Base-by-base conservation (phyloP, 1,139 yeast genomes). In the Taiozyma sp. region DNA sequence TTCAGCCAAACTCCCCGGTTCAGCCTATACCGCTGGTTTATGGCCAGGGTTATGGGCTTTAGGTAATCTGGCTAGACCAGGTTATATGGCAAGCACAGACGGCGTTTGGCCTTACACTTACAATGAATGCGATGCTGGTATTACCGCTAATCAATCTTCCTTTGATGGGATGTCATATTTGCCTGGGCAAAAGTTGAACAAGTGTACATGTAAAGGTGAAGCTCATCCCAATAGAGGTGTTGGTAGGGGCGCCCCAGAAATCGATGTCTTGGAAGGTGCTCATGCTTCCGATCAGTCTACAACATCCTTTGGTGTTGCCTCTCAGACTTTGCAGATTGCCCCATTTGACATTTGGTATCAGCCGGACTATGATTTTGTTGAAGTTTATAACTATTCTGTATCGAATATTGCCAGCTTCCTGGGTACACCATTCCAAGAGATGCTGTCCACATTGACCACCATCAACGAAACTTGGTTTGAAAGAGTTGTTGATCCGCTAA, bases 1-100 rank as follows among this genome's bases (percentile, higher is more conserved):
- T 11, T 80, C 88, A 7, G 89, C 88, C 1, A 74, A 79, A 56
- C 68, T 88, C 53, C 93, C 96, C 19, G 85, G 85, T 52, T 79
- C 75, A 55, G 91, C 91, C 56, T 71, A 78, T 51, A 74, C 81
- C 28, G 74, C 81, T 10, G 96, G 96, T 43, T 71, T 88, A 51
- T 88, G 96, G 96, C 96, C 96, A 1, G 96, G 95, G 69, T 65
- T 87, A 50, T 88, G 96, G 96, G 77, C 93, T 2, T 75, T 88
- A 76, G 96, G 96, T 46, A 88, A 88, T 61, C 71, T 88, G 53
- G 96, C 87, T 32, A 77, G 96, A 59, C 89, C 96, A 0, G 96
- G 96, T 13, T 88, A 77, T 65, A 65, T 81, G 64, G 90, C 91
- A 4, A 68, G 88, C 9, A 79, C 95, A 4, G 93, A 87, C 44